phyloP scores from a whole-genome alignment of 192 early-diverging fungal genomes.

The Funneliformis mosseae region DNA sequence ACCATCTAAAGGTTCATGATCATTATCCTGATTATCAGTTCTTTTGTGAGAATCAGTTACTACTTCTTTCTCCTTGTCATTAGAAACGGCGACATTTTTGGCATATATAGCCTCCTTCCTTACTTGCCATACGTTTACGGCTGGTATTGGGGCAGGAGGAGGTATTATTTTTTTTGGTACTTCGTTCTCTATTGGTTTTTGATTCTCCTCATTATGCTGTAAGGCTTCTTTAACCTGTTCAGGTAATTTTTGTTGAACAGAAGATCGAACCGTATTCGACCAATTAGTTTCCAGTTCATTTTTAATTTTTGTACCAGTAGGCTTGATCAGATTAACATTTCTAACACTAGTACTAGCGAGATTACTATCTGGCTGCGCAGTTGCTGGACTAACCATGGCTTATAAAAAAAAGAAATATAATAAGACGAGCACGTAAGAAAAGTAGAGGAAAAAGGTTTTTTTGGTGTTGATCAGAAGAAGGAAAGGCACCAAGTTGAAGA shows the following conservation, averaged over 20 bases:
- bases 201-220: not conserved
- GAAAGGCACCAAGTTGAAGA: not conserved
- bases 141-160: constrained; percentile 11
- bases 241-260: not conserved
- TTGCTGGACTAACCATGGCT: constrained; percentile 35
- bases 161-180: constrained; percentile 21
- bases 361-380: constrained; percentile 24
- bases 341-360: not conserved
- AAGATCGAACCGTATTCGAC: not conserved
- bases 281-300: not conserved
- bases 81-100: not conserved
- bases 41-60: not conserved
- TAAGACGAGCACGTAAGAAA: not conserved
- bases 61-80: not conserved
- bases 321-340: constrained; percentile 29
- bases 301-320: constrained; percentile 8
- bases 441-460: not conserved
- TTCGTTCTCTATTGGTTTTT: not conserved
- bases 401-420: not conserved
- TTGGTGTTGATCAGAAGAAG: not conserved
- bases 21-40: not conserved
- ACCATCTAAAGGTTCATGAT: constrained; percentile 19
- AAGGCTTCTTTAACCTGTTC: not conserved
- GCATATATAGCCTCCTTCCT: constrained; percentile 6
- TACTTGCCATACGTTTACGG: constrained; percentile 30